Evolutionary conservation across 2,329 filamentous ascomycete species (phyloP), one percentile per base, ranked within the genome.

Genomic region (Nannizziopsis barbatae): DNA sequence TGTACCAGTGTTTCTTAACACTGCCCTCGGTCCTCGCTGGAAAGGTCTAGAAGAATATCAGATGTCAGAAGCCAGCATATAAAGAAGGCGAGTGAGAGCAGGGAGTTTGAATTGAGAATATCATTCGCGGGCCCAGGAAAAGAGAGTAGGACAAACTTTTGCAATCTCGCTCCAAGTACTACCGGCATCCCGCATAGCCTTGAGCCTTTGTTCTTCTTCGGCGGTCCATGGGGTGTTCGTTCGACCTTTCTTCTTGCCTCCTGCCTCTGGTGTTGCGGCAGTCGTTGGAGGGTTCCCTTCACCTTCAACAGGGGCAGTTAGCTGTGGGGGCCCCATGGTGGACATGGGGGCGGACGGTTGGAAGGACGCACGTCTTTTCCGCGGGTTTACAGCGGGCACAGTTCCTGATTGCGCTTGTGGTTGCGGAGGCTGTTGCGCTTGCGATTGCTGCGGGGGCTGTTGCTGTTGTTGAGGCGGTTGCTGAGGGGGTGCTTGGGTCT

Each of bases 1-100:
- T 96, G 69, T 98, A 96, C 90, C 92, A 98, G 66, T 98, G 92
- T 71, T 96, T 98, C 75, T 96, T 98, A 17, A 98, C 92, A 61
- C 89, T 95, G 6, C 92, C 92, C 70, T 98, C 92, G 37, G 92
- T 98, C 60, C 92, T 78, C 18, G 80, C 82, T 9, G 92, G 90
- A 64, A 98, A 98, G 2, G 85, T 89, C 86, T 93, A 56, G 40
- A 50, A 32, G 7, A 45, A 7, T 14, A 22, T 53, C 64, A 39
- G 10, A 27, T 32, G 33, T 40, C 18, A 50, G 58, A 57, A 50
- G 20, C 45, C 41, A 27, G 17, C 36, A 32, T 17, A 32, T 20
- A 8, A 45, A 45, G 11, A 36, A 12, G n/a, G 22, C 7, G 18
- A 15, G 27, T 11, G 27, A 45, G n/a, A 10, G 2, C 17, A 15